Evolutionary conservation across 2,329 filamentous ascomycete genomes (phyloP), one percentile per base, ranked within the genome.

Genomic region (Diaporthe aspalathi): DNA sequence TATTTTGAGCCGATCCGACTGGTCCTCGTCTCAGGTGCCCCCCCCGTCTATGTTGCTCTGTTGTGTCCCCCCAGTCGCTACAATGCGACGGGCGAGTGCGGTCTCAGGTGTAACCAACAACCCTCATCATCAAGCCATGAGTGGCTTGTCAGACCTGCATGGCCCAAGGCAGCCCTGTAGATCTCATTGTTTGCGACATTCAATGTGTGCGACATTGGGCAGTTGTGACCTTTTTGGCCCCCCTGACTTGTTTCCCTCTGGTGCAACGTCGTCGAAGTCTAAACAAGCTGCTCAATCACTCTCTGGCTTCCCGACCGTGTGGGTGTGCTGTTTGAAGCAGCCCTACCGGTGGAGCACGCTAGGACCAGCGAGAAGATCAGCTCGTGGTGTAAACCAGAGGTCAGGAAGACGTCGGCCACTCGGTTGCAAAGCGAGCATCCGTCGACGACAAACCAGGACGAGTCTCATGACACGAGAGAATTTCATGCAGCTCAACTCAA

Each of bases 271-370:
- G 35, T 38, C 35, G 6, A 38, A 38, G 35, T 40, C 54, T 20
- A 43, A 32, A 24, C 20, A 40, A 12, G 43, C 29, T 53, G 27
- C 50, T 49, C 66, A 27, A 43, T 49, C 66, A 60, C 43, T 27
- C 49, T 49, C 12, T n/a, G 38, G 24, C 22, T 53, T 40, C 54
- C 27, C 47, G 43, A 49, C 32, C 38, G n/a, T 20, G 24, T 56
- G 24, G 52, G 57, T 43, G 40, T 49, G 52, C 29, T 49, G 66
- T 54, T n/a, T 66, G 57, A 71, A 57, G 69, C 69, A 71, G 69
- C 63, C 63, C 63, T 68, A 68, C 53, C 50, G 40, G 68, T 66
- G 68, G 68, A 65, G 57, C 70, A 54, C 24, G 35, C 24, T 38
- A 38, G 63, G 43, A 17, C 63, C 35, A 62, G 40, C 63, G 24